Evolutionary conservation across 2,329 filamentous ascomycete genomes (phyloP), one percentile per base, ranked within the genome.

Genomic region (Daldinia sp.): DNA sequence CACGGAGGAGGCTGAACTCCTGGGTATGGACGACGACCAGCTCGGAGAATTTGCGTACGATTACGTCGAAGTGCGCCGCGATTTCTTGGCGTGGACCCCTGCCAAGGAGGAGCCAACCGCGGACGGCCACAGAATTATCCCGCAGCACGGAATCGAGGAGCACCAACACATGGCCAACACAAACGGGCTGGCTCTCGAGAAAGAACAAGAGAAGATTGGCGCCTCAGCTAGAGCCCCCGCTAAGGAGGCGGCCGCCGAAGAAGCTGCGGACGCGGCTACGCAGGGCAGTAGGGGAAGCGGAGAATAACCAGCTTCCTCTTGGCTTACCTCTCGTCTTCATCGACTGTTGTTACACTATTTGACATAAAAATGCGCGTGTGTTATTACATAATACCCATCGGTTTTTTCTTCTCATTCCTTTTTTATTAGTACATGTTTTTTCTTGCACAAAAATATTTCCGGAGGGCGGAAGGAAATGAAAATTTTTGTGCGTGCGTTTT

Each of bases 21-120:
- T 95, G 63, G 93, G 93, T 73, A 94, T 95, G 92, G 93, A 96
- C 77, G 93, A 95, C 78, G 92, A 95, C 81, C 93, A 96, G 82
- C 92, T 95, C 74, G 93, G 93, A 81, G 93, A 96, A 81, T 96
- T 95, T 78, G 93, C 92, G 12, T 95, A 95, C 84, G 93, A 96
- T 80, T 96, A 95, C 79, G 93, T 96, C 72, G 93, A 96, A 86
- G 92, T 95, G 66, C 91, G 93, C 77, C 89, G 93, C 76, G 93
- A 96, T 81, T 96, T 94, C 85, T 88, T 96, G 42, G 93, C 93
- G 66, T 96, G 93, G 93, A 94, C 92, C 33, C 93, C 93, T 0
- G 89, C 91, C 37, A 90, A 90, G 76, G 85, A 83, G 68, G 89
- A 92, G 73, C 90, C 89, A 28, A 84, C 86, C 56, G 80, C 85